These are phyloP conservation scores for Chaetomium strumarium DNA, from an alignment of 2,329 filamentous ascomycete genomes.

Conservation along the genomic window DNA sequence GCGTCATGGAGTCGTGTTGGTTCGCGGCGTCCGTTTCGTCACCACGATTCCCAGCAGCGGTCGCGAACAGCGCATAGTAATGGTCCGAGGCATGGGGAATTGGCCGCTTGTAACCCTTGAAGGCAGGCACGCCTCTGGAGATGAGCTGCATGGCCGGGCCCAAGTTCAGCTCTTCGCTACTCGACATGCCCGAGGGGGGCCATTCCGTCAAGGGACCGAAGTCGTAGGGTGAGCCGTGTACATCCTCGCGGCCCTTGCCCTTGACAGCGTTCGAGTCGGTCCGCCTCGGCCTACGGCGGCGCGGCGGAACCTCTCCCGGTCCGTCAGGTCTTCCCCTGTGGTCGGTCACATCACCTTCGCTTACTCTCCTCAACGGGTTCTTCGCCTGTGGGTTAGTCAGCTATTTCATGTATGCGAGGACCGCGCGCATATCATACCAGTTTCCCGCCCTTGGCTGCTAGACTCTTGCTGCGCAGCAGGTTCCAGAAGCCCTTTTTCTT, in stretches of 20 bases:
- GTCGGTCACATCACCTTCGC: slow-evolving; percentile 31
- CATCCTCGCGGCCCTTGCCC: slow-evolving; percentile 35
- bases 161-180: slow-evolving; percentile 45
- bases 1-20: slow-evolving; percentile 50
- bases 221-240: slow-evolving; percentile 29
- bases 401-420: neutral
- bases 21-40: slow-evolving; percentile 44
- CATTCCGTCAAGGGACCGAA: slow-evolving; percentile 44
- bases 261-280: slow-evolving; percentile 34
- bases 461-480: slow-evolving; percentile 45
- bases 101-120: slow-evolving; percentile 48
- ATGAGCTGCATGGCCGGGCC: slow-evolving; percentile 53
- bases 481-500: slow-evolving; percentile 44
- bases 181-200: slow-evolving; percentile 49
- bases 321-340: slow-evolving; percentile 22
- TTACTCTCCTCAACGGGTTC: slow-evolving; percentile 28
- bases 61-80: slow-evolving; percentile 52
- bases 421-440: slow-evolving; percentile 27
- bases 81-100: slow-evolving; percentile 51
- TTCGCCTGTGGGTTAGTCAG: slow-evolving; percentile 28
- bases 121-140: slow-evolving; percentile 50
- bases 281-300: slow-evolving; percentile 39
- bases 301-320: slow-evolving; percentile 17
- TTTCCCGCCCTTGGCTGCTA: slow-evolving; percentile 33
- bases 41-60: slow-evolving; percentile 40